Conservation (phyloP, 371 early-diverging fungal genomes). For the Homolaphlyctis polyrhiza region DNA sequence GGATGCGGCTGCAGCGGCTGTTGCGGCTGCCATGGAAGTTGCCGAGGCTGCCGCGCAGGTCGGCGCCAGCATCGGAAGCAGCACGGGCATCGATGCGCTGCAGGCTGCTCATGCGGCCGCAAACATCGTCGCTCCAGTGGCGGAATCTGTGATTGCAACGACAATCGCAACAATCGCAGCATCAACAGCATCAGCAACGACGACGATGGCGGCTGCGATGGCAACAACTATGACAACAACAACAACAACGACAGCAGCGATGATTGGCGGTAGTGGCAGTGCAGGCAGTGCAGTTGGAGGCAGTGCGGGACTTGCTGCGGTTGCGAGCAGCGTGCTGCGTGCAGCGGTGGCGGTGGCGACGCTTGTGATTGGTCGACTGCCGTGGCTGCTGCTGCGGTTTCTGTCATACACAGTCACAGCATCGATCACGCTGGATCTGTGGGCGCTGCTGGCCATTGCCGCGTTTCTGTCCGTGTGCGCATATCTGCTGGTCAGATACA, state of each 20-base stretch:
- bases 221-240: not conserved
- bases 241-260: too few relatives aligned
- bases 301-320: too few relatives aligned
- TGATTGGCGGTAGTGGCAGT: too few relatives aligned
- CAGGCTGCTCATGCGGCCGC: not conserved
- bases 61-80: not conserved
- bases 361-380: constrained; percentile 8
- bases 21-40: not conserved
- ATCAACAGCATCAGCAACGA: not conserved
- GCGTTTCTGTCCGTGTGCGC: constrained; percentile 38
- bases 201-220: not conserved
- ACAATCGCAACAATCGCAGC: not conserved
- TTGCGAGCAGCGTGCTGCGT: not conserved
- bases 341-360: not conserved
- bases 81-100: not conserved
- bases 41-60: not conserved
- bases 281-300: too few relatives aligned
- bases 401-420: constrained; percentile 22
- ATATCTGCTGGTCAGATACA: constrained; percentile 65
- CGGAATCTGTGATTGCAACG: not conserved
- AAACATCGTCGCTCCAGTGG: not conserved
- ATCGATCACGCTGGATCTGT: constrained; percentile 29
- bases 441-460: constrained; percentile 17
- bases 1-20: constrained; percentile 15
- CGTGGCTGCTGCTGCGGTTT: constrained; percentile 13